Base-by-base conservation (phyloP, 257 asterid genomes). In the Mitragyna speciosa region DNA sequence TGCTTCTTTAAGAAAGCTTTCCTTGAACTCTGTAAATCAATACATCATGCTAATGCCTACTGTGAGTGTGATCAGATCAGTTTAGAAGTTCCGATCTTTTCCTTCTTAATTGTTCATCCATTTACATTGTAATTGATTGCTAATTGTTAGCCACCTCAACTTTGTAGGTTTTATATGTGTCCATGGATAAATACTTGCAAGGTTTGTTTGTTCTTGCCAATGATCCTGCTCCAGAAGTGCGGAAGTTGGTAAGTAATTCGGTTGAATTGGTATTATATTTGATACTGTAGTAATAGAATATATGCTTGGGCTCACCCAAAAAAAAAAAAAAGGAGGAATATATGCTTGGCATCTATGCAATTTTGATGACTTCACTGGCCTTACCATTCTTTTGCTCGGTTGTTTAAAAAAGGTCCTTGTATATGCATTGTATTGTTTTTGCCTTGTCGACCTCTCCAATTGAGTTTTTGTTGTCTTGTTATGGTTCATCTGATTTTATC, bases 31-130 rank as follows among this genome's bases (percentile, higher is more conserved):
- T 52, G 98, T 96, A 76, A 94, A 96, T 89, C 97, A 94, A 78
- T 96, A 82, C 90, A 88, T 96, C 65, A 94, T 96, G 98, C 86
- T 96, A 83, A 96, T 96, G 99, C 99, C 99, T 70, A 79, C 84
- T 41, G 99, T 94, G 83, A 87, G 96, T 86, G 45, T 59, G 69
- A 79, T 45, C 79, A 28, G 67, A 47, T 65, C 65, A 63, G 72
- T 64, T 79, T 70, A 36, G 54, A 83, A 80, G 73, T 66, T 52
- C 77, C 77, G 33, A 70, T 70, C 31, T 70, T 71, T 64, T 70
- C 71, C 51, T 70, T 28, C 54, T 36, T 77, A 15, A 58, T 78
- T 75, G 31, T 56, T 79, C 56, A 9, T 54, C 31, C 51, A 39
- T 54, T 39, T 28, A 69, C 12, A 33, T 19, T 8, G 36, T 80